These are phyloP conservation scores for Hypoxylon intermedium DNA, from an alignment of 495 filamentous ascomycete genomes.

Conservation along the genomic window DNA sequence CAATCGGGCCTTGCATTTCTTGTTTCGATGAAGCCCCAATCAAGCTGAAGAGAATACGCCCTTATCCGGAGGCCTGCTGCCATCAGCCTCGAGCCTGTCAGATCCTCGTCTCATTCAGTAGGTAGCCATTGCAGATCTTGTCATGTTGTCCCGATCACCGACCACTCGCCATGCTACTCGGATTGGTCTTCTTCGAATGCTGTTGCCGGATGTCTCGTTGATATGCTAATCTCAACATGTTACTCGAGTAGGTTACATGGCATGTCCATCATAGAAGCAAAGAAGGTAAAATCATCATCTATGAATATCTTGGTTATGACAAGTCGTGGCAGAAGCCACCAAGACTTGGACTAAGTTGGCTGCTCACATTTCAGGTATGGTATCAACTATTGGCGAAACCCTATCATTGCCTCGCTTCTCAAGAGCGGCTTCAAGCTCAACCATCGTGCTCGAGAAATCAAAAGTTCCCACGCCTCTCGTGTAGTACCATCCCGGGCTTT, in stretches of 20 bases:
- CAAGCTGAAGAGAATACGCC: conserved; percentile 3
- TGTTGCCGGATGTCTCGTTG: not conserved
- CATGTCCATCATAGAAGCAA: not conserved
- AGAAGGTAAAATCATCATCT: not conserved
- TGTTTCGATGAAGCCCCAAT: conserved; percentile 15
- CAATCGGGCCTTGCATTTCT: conserved; percentile 21
- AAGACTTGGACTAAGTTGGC: not conserved
- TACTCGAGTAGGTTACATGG: too few relatives aligned
- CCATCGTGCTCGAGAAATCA: not conserved
- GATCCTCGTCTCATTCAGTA: not conserved
- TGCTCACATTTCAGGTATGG: not conserved
- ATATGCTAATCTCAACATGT: too few relatives aligned
- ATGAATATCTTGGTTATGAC: not conserved
- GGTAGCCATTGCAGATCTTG: conserved; percentile 10
- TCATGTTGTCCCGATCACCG: not conserved
- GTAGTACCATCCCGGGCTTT: conserved; percentile 23
- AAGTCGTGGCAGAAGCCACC: not conserved
- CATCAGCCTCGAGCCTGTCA: not conserved
- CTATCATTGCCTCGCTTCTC: not conserved
- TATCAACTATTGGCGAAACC: not conserved
- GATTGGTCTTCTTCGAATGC: not conserved
- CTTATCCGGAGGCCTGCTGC: not conserved
- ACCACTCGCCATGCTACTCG: not conserved
- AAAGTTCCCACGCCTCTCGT: conserved; percentile 1
- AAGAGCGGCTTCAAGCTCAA: conserved; percentile 4